phyloP scores from a whole-genome alignment of 129 eudicot genomes.

The Heracleum sosnowskyi region DNA sequence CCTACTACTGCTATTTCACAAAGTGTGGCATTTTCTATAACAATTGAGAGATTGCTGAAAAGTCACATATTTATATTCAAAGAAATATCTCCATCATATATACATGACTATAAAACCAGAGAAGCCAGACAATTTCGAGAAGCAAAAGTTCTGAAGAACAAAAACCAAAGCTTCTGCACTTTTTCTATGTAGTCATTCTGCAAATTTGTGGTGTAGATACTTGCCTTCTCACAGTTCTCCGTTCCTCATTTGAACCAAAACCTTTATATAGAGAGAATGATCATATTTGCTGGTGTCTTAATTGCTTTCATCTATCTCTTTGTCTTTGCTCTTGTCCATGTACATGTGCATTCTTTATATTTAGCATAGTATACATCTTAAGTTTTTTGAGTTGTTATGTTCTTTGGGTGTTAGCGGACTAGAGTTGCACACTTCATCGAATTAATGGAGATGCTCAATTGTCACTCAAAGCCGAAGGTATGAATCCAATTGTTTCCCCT shows the following conservation, averaged over 20 bases:
- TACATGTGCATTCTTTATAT: neutral
- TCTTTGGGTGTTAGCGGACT: slow-evolving; percentile 46
- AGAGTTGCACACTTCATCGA: slow-evolving; percentile 87
- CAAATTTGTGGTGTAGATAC: neutral
- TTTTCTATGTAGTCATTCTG: neutral
- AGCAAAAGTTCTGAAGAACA: neutral
- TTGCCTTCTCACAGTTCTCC: neutral
- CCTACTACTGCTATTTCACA: neutral
- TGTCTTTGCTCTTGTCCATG: neutral
- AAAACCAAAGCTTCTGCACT: neutral
- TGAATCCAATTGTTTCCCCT: neutral
- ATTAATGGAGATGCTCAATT: slow-evolving; percentile 94
- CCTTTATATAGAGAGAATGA: neutral
- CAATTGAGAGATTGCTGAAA: neutral
- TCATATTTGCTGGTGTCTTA: neutral
- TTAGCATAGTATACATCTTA: neutral
- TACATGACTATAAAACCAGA: neutral
- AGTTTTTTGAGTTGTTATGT: slow-evolving; percentile 10
- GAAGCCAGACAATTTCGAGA: too few species aligned
- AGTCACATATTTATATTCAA: neutral
- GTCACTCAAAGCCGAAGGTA: slow-evolving; percentile 70
- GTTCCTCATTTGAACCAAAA: neutral
- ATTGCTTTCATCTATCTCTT: slow-evolving; percentile 8
- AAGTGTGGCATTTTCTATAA: neutral
- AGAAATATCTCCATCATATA: neutral